Evolutionary conservation across 331 rosid species (phyloP).

Genomic region (Spiraea crenata): DNA sequence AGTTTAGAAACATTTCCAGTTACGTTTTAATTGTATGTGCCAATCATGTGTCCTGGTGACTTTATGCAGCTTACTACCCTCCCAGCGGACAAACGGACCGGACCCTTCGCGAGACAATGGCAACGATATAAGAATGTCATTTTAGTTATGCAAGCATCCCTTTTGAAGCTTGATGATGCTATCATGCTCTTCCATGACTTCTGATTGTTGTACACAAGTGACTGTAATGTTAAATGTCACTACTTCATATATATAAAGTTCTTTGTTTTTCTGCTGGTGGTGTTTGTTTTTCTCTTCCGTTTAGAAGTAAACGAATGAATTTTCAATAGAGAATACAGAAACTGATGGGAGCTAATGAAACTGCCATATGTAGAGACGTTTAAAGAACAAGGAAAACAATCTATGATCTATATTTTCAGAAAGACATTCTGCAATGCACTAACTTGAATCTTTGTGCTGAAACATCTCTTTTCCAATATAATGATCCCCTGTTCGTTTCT

Average conservation of each 20-base stretch:
- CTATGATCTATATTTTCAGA: background rate
- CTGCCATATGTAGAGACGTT: too few species aligned
- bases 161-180: constrained; percentile 79
- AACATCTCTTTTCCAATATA: background rate
- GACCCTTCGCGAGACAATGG: constrained; percentile 39
- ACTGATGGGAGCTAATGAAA: too few species aligned
- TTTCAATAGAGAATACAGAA: too few species aligned
- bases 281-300: too few species aligned
- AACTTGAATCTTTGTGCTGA: background rate
- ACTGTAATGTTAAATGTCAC: background rate
- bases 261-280: too few species aligned
- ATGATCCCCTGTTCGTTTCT: background rate
- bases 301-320: too few species aligned
- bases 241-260: background rate
- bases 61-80: constrained; percentile 53
- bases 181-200: constrained; percentile 92
- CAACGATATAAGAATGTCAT: constrained; percentile 28
- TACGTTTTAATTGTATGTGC: background rate
- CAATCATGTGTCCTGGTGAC: background rate
- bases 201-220: constrained; percentile 29
- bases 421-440: background rate
- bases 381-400: too few species aligned
- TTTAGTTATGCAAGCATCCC: constrained; percentile 52
- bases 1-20: background rate
- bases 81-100: constrained; percentile 39